Percentiles rank a stretch among this genome's conserved stretches.
These are phyloP conservation scores for Talaromyces sp. DNA, from an alignment of 2,329 filamentous ascomycete genomes.

Conservation along the genomic window DNA sequence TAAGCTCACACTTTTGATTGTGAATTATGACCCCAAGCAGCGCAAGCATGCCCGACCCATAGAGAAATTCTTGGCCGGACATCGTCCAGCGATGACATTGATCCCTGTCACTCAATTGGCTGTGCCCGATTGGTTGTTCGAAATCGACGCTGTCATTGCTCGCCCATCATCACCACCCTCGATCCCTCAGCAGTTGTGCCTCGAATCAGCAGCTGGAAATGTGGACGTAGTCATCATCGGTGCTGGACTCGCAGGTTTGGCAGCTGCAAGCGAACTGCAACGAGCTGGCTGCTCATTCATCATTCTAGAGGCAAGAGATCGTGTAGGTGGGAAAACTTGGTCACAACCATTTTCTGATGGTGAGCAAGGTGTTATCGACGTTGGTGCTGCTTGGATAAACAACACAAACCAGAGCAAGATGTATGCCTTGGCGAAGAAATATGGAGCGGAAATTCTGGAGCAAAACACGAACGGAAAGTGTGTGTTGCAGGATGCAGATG, in stretches of 20 bases:
- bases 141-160: slow-evolving; percentile 42
- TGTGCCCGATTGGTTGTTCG: slow-evolving; percentile 37
- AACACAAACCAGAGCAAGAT: slow-evolving; percentile 31
- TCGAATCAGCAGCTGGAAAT: not conserved
- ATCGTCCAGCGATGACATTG: slow-evolving; percentile 41
- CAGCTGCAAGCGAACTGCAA: slow-evolving; percentile 32
- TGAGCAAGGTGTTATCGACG: slow-evolving; percentile 27
- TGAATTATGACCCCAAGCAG: slow-evolving; percentile 1
- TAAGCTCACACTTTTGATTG: slow-evolving; percentile 3
- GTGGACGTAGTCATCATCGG: slow-evolving; percentile 30
- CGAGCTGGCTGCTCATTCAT: slow-evolving; percentile 32
- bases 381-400: slow-evolving; percentile 40
- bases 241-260: slow-evolving; percentile 39
- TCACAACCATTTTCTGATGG: slow-evolving; percentile 23
- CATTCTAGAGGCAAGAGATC: slow-evolving; percentile 43
- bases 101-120: slow-evolving; percentile 41
- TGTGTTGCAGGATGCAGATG: slow-evolving; percentile 27
- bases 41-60: not conserved
- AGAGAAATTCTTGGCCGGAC: slow-evolving; percentile 32
- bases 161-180: not conserved
- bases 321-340: slow-evolving; percentile 44
- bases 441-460: slow-evolving; percentile 29
- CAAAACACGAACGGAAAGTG: slow-evolving; percentile 32
- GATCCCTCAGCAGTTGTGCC: not conserved
- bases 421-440: slow-evolving; percentile 27